Percentiles rank a stretch among this genome's conserved stretches.
Conservation (phyloP, 1,284 basidiomycete genomes). For the Irpex sp. region DNA sequence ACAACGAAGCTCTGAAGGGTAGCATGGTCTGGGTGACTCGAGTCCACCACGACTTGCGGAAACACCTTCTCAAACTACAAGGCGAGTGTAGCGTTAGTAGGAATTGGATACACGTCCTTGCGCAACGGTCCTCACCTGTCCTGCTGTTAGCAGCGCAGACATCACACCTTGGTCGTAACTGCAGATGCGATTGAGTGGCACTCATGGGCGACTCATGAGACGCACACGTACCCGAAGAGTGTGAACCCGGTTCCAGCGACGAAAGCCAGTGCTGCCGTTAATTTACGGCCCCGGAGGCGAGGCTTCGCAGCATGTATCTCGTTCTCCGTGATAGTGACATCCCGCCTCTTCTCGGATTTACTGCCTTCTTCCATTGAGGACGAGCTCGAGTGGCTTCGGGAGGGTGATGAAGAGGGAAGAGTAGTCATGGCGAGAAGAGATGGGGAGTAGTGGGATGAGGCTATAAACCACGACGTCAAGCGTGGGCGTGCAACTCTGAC, state of each 20-base stretch:
- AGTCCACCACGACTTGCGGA: slow-evolving; percentile 39
- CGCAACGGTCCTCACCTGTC: slow-evolving; percentile 30
- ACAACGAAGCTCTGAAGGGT: slow-evolving; percentile 54
- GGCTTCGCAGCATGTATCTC: slow-evolving; percentile 24
- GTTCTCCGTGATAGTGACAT: neutral
- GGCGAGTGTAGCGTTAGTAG: slow-evolving; percentile 1
- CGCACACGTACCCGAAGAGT: slow-evolving; percentile 45
- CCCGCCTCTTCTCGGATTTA: slow-evolving; percentile 11
- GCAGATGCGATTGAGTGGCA: neutral
- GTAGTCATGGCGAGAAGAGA: neutral
- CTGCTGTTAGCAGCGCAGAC: slow-evolving; percentile 53
- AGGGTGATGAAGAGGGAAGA: neutral
- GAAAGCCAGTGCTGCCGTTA: slow-evolving; percentile 46
- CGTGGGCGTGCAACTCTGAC: neutral
- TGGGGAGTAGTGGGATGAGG: neutral
- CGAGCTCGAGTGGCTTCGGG: neutral
- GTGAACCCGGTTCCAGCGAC: slow-evolving; percentile 55
- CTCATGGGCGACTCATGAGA: neutral
- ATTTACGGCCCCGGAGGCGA: slow-evolving; percentile 35
- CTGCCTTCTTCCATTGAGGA: slow-evolving; percentile 4
- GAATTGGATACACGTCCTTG: neutral
- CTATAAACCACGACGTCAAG: neutral
- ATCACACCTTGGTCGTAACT: slow-evolving; percentile 68
- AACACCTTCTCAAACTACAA: slow-evolving; percentile 48
- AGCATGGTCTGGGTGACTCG: slow-evolving; percentile 38